Evolutionary conservation across 331 rosid species (phyloP), one percentile per base, ranked within the genome.

Genomic region (Quercus lobata): DNA sequence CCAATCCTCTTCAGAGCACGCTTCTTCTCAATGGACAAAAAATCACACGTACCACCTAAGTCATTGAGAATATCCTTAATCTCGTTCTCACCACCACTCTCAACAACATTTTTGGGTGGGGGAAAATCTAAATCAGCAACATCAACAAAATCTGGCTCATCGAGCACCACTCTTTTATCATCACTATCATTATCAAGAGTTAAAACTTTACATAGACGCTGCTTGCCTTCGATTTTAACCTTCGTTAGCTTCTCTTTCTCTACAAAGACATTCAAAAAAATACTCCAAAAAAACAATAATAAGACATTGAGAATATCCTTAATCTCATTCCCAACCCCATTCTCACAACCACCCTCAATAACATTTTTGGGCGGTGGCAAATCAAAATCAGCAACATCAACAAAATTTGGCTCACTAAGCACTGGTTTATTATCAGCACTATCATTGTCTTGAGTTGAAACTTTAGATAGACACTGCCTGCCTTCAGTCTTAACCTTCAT

Each of bases 41-140:
- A 68, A 83, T 89, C 97, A 70, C 93, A 93, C 85, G 52, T 95
- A 3, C 97, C 83, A 77, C 76, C 90, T 85, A 95, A 86, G 37
- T 91, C 93, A 34, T 79, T 78, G 34, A 92, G 88, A 52, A 95
- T 95, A 82, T 90, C 97, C 87, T 88, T 89, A 74, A 92, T 95
- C 76, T 91, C 97, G 83, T 63, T 90, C 71, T 76, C 75, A 74
- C 84, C 75, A 58, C 79, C 73, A 65, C 60, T 56, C 62, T 11
- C 72, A 5, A 53, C 71, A 3, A 76, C 83, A 30, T 70, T 81
- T 57, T 53, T 84, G 2, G 60, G 82, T 35, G 69, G 54, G 0
- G 93, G 96, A 3, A 94, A 89, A 75, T 92, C 92, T 53, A 87
- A 87, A 73, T 82, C 97, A 3, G 87, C 55, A 32, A 87, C 69